Evolutionary conservation across 331 rosid species (phyloP).

Genomic region (Malus hybrid): DNA sequence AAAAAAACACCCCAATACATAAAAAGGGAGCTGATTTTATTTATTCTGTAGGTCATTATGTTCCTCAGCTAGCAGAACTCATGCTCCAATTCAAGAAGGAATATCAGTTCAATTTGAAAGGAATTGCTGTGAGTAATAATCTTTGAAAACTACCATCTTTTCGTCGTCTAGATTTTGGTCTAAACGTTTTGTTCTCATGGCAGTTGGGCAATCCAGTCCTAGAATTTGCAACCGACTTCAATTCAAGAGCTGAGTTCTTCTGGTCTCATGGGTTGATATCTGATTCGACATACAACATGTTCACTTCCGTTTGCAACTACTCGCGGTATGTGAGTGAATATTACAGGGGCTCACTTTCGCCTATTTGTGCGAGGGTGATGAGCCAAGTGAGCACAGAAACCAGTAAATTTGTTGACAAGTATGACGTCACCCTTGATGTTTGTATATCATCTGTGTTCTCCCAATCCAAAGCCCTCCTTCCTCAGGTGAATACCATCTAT

Average conservation of each 20-base stretch:
- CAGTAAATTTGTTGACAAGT: constrained; percentile 91
- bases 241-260: constrained; percentile 82
- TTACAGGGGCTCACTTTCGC: constrained; percentile 64
- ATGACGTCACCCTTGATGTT: constrained; percentile 97
- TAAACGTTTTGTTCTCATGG: neutral
- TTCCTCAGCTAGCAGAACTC: constrained; percentile 92
- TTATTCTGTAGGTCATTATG: constrained; percentile 62
- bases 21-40: neutral
- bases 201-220: constrained; percentile 94
- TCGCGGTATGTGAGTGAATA: constrained; percentile 75
- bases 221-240: constrained; percentile 76
- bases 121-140: constrained; percentile 68
- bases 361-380: constrained; percentile 72
- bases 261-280: constrained; percentile 96
- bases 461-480: constrained; percentile 64
- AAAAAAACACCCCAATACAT: too few species aligned
- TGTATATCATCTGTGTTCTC: constrained; percentile 82
- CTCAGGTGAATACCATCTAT: constrained; percentile 45
- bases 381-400: constrained; percentile 78
- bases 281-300: constrained; percentile 68
- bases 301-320: constrained; percentile 73
- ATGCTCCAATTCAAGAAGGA: constrained; percentile 60
- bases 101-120: constrained; percentile 65
- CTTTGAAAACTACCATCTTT: neutral
- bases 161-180: neutral